Percentiles rank a stretch among this genome's conserved stretches.
phyloP scores from a whole-genome alignment of 116 monocot genomes.

The Papilionanthe hybrid region DNA sequence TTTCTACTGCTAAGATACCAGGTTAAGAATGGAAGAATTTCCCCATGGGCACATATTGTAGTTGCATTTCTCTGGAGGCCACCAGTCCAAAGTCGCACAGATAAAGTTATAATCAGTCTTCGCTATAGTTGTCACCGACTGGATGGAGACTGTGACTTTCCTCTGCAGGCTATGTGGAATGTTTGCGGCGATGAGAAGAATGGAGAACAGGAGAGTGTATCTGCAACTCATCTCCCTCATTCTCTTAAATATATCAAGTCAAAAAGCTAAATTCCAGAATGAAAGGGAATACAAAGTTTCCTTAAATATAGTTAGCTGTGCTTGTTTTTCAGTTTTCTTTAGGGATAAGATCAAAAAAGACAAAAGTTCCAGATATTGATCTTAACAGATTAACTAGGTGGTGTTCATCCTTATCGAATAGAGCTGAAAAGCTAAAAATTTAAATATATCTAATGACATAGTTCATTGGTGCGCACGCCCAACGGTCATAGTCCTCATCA shows the following conservation, averaged over 20 bases:
- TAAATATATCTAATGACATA: no score
- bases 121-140: slow-evolving; percentile 17
- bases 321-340: no score
- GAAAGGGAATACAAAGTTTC: neutral
- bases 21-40: slow-evolving; percentile 25
- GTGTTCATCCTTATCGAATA: neutral
- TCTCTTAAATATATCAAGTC: neutral
- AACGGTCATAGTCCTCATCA: no score
- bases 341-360: no score
- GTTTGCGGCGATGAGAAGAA: slow-evolving; percentile 5
- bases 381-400: neutral
- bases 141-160: slow-evolving; percentile 12
- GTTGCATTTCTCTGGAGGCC: slow-evolving; percentile 54
- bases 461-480: no score
- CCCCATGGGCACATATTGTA: slow-evolving; percentile 41
- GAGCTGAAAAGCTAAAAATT: neutral
- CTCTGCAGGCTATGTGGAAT: slow-evolving; percentile 1
- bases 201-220: neutral
- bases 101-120: slow-evolving; percentile 37
- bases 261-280: neutral
- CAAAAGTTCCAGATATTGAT: no score
- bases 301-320: no score
- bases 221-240: neutral
- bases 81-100: slow-evolving; percentile 51
- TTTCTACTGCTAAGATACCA: slow-evolving; percentile 14